Conservation (phyloP, 2,329 filamentous ascomycete genomes). For the Sporothrix luriei region DNA sequence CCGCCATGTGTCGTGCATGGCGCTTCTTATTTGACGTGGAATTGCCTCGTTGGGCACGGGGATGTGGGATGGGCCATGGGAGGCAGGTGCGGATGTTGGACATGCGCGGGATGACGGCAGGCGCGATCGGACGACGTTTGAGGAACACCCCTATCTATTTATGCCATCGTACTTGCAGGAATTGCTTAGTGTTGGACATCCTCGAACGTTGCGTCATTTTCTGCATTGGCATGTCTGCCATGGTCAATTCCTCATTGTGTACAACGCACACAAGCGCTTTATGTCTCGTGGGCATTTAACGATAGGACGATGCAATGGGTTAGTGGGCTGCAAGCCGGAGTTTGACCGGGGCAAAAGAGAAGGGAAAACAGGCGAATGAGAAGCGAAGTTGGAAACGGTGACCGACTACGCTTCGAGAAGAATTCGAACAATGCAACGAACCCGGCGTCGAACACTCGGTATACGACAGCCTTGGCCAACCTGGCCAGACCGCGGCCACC, state of each 20-base stretch:
- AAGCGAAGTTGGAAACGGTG: not conserved
- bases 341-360: constrained; percentile 4
- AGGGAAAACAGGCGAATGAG: not conserved
- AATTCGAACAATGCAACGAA: not conserved
- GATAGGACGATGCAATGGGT: not conserved
- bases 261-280: not conserved
- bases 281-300: not conserved
- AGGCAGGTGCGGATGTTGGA: constrained; percentile 9
- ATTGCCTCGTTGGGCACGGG: constrained; percentile 17
- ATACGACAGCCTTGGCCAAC: not conserved
- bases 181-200: constrained; percentile 1
- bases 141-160: not conserved
- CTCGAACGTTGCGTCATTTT: constrained; percentile 15
- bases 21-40: not conserved
- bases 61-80: not conserved
- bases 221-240: not conserved
- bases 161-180: constrained; percentile 3
- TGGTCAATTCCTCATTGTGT: no score
- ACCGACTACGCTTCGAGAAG: not conserved
- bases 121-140: not conserved
- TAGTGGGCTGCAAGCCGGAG: constrained; percentile 4
- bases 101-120: constrained; percentile 1
- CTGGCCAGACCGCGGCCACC: not conserved
- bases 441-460: not conserved
- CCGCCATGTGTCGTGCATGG: not conserved